Conservation (phyloP, 176 grass and related monocot genomes). For the Musa troglodytarum region DNA sequence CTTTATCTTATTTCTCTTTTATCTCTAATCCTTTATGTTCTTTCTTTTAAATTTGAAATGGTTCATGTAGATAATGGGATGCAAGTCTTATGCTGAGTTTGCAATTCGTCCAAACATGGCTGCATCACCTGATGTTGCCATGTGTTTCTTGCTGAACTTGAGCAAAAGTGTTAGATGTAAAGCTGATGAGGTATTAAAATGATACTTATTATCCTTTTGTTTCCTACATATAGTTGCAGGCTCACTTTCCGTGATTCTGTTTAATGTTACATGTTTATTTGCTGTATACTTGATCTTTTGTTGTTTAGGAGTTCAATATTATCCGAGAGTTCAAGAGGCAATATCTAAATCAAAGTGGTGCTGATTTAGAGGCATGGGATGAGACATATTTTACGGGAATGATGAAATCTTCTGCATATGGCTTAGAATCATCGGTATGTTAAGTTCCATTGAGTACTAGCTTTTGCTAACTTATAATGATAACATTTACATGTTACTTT, state of each 20-base stretch:
- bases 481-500: not conserved
- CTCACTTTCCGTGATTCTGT: no score
- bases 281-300: not conserved
- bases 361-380: constrained; percentile 81
- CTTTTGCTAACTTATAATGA: not conserved
- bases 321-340: constrained; percentile 72
- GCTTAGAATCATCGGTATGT: constrained; percentile 52
- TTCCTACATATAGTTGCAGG: no score
- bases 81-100: constrained; percentile 82
- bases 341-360: constrained; percentile 42
- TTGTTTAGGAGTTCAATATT: constrained; percentile 53
- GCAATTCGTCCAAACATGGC: constrained; percentile 92
- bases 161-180: constrained; percentile 58
- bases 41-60: not conserved
- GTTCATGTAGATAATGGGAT: constrained; percentile 65
- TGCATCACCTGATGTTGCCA: constrained; percentile 56
- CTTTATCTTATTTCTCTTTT: not conserved
- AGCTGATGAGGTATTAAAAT: constrained; percentile 61
- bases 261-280: not conserved
- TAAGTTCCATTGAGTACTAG: not conserved
- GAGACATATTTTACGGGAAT: constrained; percentile 76
- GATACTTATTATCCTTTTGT: not conserved
- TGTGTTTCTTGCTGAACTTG: constrained; percentile 73
- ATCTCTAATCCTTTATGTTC: not conserved
- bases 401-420: constrained; percentile 68